Conservation (phyloP, 2,329 filamentous ascomycete genomes). For the Verticillium isaacii region DNA sequence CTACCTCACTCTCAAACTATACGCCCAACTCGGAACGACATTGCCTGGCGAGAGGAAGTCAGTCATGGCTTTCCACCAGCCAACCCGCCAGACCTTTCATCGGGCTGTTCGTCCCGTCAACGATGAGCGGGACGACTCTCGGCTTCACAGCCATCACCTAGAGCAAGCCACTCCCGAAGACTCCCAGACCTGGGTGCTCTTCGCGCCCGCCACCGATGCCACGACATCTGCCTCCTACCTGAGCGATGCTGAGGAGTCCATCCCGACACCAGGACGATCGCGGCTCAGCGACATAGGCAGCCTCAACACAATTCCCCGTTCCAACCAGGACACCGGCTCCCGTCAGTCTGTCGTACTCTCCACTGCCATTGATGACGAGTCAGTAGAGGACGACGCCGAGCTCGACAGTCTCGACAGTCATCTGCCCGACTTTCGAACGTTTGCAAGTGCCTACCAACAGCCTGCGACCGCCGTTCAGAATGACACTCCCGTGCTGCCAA, state of each 20-base stretch:
- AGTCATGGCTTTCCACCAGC: slow-evolving; percentile 57
- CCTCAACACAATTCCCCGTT: slow-evolving; percentile 63
- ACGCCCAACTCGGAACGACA: not conserved
- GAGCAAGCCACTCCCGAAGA: slow-evolving; percentile 50
- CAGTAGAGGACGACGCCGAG: slow-evolving; percentile 65
- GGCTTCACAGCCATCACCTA: slow-evolving; percentile 20
- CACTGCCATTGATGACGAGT: slow-evolving; percentile 28
- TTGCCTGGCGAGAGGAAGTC: slow-evolving; percentile 2
- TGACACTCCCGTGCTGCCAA: slow-evolving; percentile 65
- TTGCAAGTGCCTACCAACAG: slow-evolving; percentile 35
- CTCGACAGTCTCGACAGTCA: slow-evolving; percentile 92
- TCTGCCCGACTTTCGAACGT: slow-evolving; percentile 77
- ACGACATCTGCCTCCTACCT: slow-evolving; percentile 60
- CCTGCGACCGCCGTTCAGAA: slow-evolving; percentile 46
- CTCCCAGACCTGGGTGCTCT: slow-evolving; percentile 93
- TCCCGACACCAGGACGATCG: slow-evolving; percentile 65
- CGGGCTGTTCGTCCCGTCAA: slow-evolving; percentile 38
- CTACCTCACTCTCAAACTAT: not conserved
- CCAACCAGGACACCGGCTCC: slow-evolving; percentile 44
- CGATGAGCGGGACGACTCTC: slow-evolving; percentile 29
- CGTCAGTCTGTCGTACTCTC: slow-evolving; percentile 32
- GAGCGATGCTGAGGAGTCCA: slow-evolving; percentile 61
- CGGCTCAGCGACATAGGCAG: slow-evolving; percentile 78
- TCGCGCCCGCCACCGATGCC: slow-evolving; percentile 66
- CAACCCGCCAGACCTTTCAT: slow-evolving; percentile 47